A percentile compares a stretch with the other conserved stretches of the same genome.
Conservation (phyloP, 2,329 filamentous ascomycete species). For the Trichoderma polysporum region DNA sequence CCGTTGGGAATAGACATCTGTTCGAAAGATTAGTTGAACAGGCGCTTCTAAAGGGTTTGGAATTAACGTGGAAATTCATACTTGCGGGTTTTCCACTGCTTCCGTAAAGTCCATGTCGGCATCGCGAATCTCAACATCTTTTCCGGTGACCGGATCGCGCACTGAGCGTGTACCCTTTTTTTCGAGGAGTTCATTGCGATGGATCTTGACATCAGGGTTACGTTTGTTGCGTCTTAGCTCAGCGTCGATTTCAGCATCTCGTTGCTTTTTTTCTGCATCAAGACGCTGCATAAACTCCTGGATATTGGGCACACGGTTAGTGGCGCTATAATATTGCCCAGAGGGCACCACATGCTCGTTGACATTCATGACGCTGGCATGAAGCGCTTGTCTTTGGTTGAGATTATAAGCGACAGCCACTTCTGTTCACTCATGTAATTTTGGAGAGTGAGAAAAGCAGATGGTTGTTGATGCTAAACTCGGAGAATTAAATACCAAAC, state of each 20-base stretch:
- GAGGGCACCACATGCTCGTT: slow-evolving; percentile 44
- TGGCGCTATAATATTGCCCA: slow-evolving; percentile 75
- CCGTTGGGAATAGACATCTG: slow-evolving; percentile 85
- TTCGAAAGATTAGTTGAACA: neutral
- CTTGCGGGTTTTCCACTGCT: slow-evolving; percentile 68
- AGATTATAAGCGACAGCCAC: neutral
- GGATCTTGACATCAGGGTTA: slow-evolving; percentile 41
- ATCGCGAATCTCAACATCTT: slow-evolving; percentile 82
- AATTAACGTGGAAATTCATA: slow-evolving; percentile 33
- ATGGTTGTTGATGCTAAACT: neutral
- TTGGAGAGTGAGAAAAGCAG: neutral
- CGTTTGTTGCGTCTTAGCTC: slow-evolving; percentile 42
- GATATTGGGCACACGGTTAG: slow-evolving; percentile 84
- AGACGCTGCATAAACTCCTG: slow-evolving; percentile 77
- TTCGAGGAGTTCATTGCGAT: slow-evolving; percentile 42
- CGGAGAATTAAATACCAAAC: slow-evolving; percentile 17
- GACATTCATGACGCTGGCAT: slow-evolving; percentile 36
- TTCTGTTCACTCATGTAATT: neutral
- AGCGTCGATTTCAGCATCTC: slow-evolving; percentile 70
- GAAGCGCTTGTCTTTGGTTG: neutral
- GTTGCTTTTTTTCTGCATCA: slow-evolving; percentile 73
- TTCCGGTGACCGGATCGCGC: slow-evolving; percentile 85
- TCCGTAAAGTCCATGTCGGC: slow-evolving; percentile 68
- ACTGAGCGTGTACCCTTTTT: slow-evolving; percentile 64
- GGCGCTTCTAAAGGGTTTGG: neutral